Percentiles rank a stretch among this genome's conserved stretches.
Evolutionary conservation across 441 rosid genomes (phyloP).

Genomic region (Hura crepitans): DNA sequence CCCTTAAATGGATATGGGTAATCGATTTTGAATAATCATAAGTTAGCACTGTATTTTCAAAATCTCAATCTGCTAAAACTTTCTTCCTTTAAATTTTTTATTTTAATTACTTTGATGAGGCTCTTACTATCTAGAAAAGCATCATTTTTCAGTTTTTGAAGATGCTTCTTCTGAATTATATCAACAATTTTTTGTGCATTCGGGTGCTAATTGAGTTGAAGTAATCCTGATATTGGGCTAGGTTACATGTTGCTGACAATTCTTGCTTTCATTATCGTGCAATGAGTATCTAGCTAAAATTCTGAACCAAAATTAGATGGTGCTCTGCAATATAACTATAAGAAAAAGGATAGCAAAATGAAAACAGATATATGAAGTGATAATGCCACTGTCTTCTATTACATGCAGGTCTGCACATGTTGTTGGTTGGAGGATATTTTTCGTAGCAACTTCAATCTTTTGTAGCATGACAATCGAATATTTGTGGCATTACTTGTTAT

Average conservation of each 20-base stretch:
- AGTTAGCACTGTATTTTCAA: slow-evolving; percentile 3
- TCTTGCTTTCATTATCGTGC: slow-evolving; percentile 88
- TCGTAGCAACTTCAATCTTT: neutral
- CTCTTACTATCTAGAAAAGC: neutral
- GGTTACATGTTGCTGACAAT: slow-evolving; percentile 74
- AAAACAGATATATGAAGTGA: neutral
- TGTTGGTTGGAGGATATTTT: neutral
- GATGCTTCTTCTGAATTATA: slow-evolving; percentile 2
- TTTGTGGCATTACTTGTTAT: neutral
- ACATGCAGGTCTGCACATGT: neutral
- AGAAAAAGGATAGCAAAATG: no score
- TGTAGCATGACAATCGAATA: neutral
- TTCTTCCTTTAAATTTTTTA: slow-evolving; percentile 17
- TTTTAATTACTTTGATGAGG: slow-evolving; percentile 2
- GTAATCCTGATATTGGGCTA: slow-evolving; percentile 70
- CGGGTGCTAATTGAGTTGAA: slow-evolving; percentile 70
- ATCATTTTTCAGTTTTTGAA: slow-evolving; percentile 14
- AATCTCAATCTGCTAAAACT: slow-evolving; percentile 16
- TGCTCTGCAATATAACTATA: neutral
- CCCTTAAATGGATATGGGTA: neutral
- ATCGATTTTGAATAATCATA: neutral
- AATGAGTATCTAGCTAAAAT: slow-evolving; percentile 41
- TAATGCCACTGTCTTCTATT: neutral
- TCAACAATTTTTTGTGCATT: slow-evolving; percentile 18
- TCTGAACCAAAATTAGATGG: slow-evolving; percentile 4